phyloP scores from a whole-genome alignment of 73 alveolate genomes.

The Paramecium pentaurelia region DNA sequence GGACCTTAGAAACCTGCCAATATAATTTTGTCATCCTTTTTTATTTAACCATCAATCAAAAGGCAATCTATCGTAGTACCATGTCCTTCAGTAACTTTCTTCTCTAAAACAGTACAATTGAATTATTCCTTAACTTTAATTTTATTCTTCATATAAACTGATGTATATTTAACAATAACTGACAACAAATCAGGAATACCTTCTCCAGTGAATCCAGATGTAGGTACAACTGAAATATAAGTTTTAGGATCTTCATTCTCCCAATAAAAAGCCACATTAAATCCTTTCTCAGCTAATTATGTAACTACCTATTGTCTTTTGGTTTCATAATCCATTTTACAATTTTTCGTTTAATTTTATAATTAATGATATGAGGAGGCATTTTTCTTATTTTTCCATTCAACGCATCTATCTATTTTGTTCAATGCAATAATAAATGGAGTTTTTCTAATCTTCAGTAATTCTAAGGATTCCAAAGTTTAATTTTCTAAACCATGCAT shows the following conservation, averaged over 20 bases:
- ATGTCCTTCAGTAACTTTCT: conserved; percentile 95
- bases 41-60: conserved; percentile 95
- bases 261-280: conserved; percentile 91
- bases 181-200: conserved; percentile 99
- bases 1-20: conserved; percentile 99
- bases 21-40: conserved; percentile 97
- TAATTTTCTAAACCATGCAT: conserved; percentile 98
- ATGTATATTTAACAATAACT: conserved; percentile 86
- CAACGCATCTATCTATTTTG: conserved; percentile 95
- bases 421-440: conserved; percentile 98
- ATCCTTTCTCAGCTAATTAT: conserved; percentile 89
- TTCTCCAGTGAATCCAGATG: conserved; percentile 98
- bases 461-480: conserved; percentile 96
- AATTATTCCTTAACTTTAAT: conserved; percentile 79
- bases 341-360: conserved; percentile 6
- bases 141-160: conserved; percentile 72
- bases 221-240: conserved; percentile 79
- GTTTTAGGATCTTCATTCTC: conserved; percentile 91
- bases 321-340: conserved; percentile 21
- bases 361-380: conserved; percentile 56
- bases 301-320: conserved; percentile 48
- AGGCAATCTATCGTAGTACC: conserved; percentile 99
- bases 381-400: conserved; percentile 73
- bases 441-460: conserved; percentile 91
- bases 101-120: conserved; percentile 97